Percentiles rank a stretch among this genome's conserved stretches.
Conservation (phyloP, 768 basidiomycete species). For the Tricholoma bakamatsutake region DNA sequence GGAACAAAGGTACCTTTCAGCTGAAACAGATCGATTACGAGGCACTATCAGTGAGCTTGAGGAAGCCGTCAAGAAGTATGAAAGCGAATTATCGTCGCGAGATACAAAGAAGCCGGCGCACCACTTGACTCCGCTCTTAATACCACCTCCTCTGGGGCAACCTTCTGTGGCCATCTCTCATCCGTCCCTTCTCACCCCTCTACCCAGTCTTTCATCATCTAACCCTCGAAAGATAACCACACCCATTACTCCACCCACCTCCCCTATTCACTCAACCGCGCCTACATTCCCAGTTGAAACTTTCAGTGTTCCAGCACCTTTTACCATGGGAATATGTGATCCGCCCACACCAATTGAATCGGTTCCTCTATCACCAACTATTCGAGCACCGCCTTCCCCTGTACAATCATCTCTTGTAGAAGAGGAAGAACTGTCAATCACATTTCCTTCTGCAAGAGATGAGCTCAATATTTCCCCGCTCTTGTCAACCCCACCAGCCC, state of each 20-base stretch:
- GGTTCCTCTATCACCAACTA: neutral
- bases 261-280: conserved; percentile 9
- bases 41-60: conserved; percentile 46
- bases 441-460: neutral
- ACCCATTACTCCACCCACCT: conserved; percentile 18
- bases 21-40: conserved; percentile 44
- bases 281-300: neutral
- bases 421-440: neutral
- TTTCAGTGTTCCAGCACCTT: neutral
- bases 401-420: neutral
- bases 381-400: neutral
- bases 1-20: conserved; percentile 8
- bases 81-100: conserved; percentile 15
- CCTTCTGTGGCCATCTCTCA: neutral
- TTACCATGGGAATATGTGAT: neutral
- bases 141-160: conserved; percentile 9
- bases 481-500: neutral
- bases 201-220: neutral
- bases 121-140: conserved; percentile 9
- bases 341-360: neutral
- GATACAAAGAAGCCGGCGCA: conserved; percentile 5
- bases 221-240: conserved; percentile 1
- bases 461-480: neutral
- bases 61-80: conserved; percentile 36
- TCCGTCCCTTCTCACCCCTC: conserved; percentile 2